Evolutionary conservation across 371 early-diverging fungal species (phyloP), one percentile per base, ranked within the genome.

Genomic region (Homolaphlyctis polyrhiza): DNA sequence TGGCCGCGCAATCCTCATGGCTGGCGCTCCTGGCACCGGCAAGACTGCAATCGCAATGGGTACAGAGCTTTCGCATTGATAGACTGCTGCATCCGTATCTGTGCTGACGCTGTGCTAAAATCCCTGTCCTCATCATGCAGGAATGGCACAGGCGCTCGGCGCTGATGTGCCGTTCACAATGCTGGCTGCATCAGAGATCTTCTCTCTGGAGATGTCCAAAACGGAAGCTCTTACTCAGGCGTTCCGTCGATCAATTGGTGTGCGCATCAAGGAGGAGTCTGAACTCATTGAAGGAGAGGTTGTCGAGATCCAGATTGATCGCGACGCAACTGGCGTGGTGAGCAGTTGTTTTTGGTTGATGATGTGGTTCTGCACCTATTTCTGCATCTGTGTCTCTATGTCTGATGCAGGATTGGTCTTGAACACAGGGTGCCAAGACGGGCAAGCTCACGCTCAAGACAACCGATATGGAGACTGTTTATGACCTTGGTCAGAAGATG

Each of bases 391-490:
- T n/a, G n/a, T n/a, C n/a, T n/a, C n/a, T n/a, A n/a, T n/a, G n/a
- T n/a, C n/a, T n/a, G n/a, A 45, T 23, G 45, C 18, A 45, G 16
- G 23, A 45, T 23, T 18, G 16, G 45, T 45, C 23, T 18, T 45
- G 23, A 18, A 21, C 48, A 16, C 73, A 87, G 91, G 87, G 85
- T 4, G 88, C 91, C 55, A 90, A 94, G 78, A 90, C 94, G 0
- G 96, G 96, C n/a, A 97, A 97, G 74, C 77, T 99, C 62, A 94
- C 95, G 49, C 73, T 99, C 36, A 99, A 99, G 79, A 99, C 99
- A 27, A 96, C 96, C 29, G 99, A 99, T 62, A 98, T 99, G 98
- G 99, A 99, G 78, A 98, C 99, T 27, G 89, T 96, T 54, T 99
- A 98, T 75, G 98, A 98, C 71, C 78, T 99, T 66, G 99, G 99